Conservation (phyloP, 2,329 filamentous ascomycete genomes). For the Tolypocladium nubicola region DNA sequence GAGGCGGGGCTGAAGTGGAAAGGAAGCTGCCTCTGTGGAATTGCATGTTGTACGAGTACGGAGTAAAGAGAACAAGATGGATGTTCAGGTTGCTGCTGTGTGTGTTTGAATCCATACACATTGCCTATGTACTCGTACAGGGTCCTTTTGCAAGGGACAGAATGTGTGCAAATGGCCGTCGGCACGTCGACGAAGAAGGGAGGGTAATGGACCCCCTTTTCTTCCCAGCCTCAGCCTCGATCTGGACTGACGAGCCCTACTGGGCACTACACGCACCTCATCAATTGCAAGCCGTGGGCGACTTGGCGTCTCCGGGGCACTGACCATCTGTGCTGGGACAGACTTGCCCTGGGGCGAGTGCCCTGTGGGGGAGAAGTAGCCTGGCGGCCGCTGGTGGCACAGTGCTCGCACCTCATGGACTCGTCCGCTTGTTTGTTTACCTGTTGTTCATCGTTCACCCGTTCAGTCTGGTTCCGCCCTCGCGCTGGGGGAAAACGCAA, state of each 20-base stretch:
- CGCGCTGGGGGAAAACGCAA: neutral
- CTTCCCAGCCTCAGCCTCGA: no score
- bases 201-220: no score
- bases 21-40: neutral
- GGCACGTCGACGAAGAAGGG: no score
- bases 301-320: no score
- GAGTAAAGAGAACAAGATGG: neutral
- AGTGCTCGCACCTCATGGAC: neutral
- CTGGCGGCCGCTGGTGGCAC: neutral
- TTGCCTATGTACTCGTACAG: neutral
- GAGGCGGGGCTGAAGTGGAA: neutral
- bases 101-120: neutral
- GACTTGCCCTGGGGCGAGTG: neutral
- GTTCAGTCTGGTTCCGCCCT: neutral
- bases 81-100: neutral
- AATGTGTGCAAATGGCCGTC: neutral
- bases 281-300: no score
- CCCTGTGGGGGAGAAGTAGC: neutral
- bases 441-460: neutral
- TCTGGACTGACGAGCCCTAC: no score
- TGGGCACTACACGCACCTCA: no score
- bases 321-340: neutral
- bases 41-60: no score
- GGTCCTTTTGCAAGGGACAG: neutral
- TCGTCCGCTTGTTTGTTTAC: neutral